Percentiles rank a stretch among this genome's conserved stretches.
These are phyloP conservation scores for Nicotiana undulata DNA, from an alignment of 257 asterid species.

Conservation along the genomic window DNA sequence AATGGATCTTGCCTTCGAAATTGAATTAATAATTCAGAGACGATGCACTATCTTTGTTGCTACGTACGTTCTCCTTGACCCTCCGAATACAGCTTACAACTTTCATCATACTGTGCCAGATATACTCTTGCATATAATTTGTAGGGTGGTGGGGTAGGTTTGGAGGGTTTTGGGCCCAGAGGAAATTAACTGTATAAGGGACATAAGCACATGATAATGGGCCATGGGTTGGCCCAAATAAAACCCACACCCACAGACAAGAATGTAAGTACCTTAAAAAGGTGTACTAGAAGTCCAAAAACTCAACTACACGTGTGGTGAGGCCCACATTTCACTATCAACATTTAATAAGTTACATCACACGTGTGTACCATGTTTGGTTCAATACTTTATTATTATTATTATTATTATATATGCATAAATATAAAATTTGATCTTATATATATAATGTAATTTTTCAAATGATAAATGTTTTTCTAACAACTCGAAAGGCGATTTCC, in stretches of 20 bases:
- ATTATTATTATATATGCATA: too few species aligned
- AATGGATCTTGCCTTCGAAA: neutral
- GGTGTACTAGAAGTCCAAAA: neutral
- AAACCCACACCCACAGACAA: slow-evolving; percentile 6
- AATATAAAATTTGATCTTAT: too few species aligned
- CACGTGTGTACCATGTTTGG: neutral
- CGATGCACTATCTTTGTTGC: too few species aligned
- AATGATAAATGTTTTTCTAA: too few species aligned
- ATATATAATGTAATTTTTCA: too few species aligned
- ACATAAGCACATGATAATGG: neutral
- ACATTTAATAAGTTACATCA: neutral
- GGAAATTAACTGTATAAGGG: neutral
- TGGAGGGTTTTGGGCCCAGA: neutral
- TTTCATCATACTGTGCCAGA: neutral
- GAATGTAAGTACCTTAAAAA: neutral
- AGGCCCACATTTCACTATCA: slow-evolving; percentile 10
- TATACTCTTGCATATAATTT: neutral
- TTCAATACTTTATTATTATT: too few species aligned
- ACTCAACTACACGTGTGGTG: slow-evolving; percentile 1
- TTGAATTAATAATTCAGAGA: neutral
- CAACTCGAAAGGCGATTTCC: too few species aligned
- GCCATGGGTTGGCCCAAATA: slow-evolving; percentile 4
- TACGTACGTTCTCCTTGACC: too few species aligned
- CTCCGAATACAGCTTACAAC: too few species aligned
- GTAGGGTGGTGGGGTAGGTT: too few species aligned